Conservation (phyloP, 2,329 filamentous ascomycete species). For the Bipolaris gigantea region DNA sequence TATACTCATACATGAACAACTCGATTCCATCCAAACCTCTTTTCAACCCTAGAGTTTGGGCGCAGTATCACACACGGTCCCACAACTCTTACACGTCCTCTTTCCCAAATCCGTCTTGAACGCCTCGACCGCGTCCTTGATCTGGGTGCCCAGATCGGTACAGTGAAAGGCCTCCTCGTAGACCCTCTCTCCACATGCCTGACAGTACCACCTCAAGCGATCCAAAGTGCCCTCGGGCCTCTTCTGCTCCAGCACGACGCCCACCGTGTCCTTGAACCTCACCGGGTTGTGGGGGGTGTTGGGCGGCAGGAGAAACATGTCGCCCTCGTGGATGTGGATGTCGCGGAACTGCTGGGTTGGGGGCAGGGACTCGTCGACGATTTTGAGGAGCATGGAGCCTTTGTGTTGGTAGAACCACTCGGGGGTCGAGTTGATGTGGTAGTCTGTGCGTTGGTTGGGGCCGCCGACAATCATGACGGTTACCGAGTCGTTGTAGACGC, state of each 20-base stretch:
- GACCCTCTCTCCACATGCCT: conserved; percentile 68
- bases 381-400: conserved; percentile 90
- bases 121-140: conserved; percentile 83
- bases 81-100: conserved; percentile 77
- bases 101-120: conserved; percentile 72
- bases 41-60: conserved; percentile 49
- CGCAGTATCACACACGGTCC: conserved; percentile 70
- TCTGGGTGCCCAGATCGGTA: conserved; percentile 88
- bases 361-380: conserved; percentile 63
- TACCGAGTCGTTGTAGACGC: conserved; percentile 83
- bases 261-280: conserved; percentile 90
- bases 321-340: conserved; percentile 86
- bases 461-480: conserved; percentile 95
- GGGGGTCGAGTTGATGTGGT: conserved; percentile 94
- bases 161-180: conserved; percentile 88
- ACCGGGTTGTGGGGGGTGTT: conserved; percentile 97
- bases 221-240: conserved; percentile 72
- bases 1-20: too few relatives aligned
- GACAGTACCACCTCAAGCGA: conserved; percentile 89
- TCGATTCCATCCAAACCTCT: neutral
- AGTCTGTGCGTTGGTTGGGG: conserved; percentile 93
- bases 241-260: conserved; percentile 86
- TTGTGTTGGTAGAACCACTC: conserved; percentile 99
- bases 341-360: conserved; percentile 68
- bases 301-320: conserved; percentile 89